These are phyloP conservation scores for Leccinum fibrillosum DNA, from an alignment of 768 basidiomycete species.

Conservation along the genomic window DNA sequence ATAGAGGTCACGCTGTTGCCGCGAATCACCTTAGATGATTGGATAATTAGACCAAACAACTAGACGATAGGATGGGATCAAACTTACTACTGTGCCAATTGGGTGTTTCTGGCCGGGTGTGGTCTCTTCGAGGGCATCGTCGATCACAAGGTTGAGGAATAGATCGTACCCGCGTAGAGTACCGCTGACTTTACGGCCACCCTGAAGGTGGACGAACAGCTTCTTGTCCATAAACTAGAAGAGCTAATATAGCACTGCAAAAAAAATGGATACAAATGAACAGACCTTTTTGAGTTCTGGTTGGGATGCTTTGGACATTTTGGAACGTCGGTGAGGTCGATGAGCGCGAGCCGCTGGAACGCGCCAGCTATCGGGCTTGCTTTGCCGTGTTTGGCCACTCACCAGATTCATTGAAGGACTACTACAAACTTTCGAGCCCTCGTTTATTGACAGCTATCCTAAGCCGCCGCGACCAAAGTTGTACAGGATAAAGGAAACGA, in stretches of 20 bases:
- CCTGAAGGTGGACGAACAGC: slow-evolving; percentile 90
- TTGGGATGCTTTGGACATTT: slow-evolving; percentile 92
- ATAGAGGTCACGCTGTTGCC: slow-evolving; percentile 96
- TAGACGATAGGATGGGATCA: not conserved
- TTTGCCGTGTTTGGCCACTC: slow-evolving; percentile 32
- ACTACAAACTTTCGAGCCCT: not conserved
- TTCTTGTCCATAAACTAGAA: slow-evolving; percentile 98
- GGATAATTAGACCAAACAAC: slow-evolving; percentile 2
- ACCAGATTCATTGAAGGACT: not conserved
- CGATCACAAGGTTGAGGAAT: slow-evolving; percentile 96
- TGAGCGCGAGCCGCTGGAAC: not conserved
- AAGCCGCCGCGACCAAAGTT: not conserved
- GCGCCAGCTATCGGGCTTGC: slow-evolving; percentile 14
- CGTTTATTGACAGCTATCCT: not conserved
- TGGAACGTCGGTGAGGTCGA: slow-evolving; percentile 12
- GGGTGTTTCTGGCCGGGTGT: slow-evolving; percentile 86
- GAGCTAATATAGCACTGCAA: not conserved
- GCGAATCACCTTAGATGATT: slow-evolving; percentile 73
- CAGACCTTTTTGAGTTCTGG: slow-evolving; percentile 98
- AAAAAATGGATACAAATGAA: slow-evolving; percentile 1
- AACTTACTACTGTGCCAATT: slow-evolving; percentile 87
- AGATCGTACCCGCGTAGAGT: slow-evolving; percentile 95
- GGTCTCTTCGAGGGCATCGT: slow-evolving; percentile 91
- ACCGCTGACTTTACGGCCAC: slow-evolving; percentile 94
- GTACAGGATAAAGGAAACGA: not conserved